A percentile compares a stretch with the other conserved stretches of the same genome.
Conservation (phyloP, 192 early-diverging fungal genomes). For the Spizellomyces sp. region DNA sequence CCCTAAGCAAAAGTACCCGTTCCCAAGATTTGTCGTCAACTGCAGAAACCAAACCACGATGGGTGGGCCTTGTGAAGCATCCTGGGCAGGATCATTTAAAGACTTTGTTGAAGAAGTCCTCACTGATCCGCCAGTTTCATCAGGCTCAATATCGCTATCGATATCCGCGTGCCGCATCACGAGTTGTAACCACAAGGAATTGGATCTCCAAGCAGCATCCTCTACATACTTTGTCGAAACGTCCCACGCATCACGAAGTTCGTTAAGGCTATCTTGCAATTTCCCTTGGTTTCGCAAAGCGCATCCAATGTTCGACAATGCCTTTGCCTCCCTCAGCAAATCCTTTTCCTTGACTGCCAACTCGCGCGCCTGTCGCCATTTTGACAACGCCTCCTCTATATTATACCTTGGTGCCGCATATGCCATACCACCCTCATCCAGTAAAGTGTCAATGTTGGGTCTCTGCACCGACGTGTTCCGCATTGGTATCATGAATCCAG, state of each 20-base stretch:
- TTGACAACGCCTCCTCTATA: constrained; percentile 37
- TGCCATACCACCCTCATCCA: constrained; percentile 31
- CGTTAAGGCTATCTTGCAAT: constrained; percentile 32
- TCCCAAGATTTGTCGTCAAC: constrained; percentile 55
- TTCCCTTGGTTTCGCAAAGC: constrained; percentile 35
- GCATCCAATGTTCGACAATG: constrained; percentile 41
- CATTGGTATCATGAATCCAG: constrained; percentile 31
- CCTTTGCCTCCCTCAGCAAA: constrained; percentile 35
- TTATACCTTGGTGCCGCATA: constrained; percentile 28
- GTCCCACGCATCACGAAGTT: constrained; percentile 40
- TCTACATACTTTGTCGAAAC: constrained; percentile 38
- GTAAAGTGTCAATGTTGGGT: constrained; percentile 27
- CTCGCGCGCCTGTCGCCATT: constrained; percentile 43
- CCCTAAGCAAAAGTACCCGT: constrained; percentile 45
- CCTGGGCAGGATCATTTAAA: neutral
- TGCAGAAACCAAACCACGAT: constrained; percentile 56
- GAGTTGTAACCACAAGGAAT: constrained; percentile 47
- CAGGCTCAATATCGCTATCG: constrained; percentile 27
- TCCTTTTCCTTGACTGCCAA: constrained; percentile 44
- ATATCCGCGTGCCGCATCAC: constrained; percentile 43
- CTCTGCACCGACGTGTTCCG: constrained; percentile 24
- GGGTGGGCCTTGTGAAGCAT: constrained; percentile 52
- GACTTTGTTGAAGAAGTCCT: neutral
- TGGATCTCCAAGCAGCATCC: constrained; percentile 17
- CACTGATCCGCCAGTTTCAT: constrained; percentile 1